Percentiles rank a stretch among this genome's conserved stretches.
Conservation (phyloP, 2,329 filamentous ascomycete species). For the Xylariaceae sp. region DNA sequence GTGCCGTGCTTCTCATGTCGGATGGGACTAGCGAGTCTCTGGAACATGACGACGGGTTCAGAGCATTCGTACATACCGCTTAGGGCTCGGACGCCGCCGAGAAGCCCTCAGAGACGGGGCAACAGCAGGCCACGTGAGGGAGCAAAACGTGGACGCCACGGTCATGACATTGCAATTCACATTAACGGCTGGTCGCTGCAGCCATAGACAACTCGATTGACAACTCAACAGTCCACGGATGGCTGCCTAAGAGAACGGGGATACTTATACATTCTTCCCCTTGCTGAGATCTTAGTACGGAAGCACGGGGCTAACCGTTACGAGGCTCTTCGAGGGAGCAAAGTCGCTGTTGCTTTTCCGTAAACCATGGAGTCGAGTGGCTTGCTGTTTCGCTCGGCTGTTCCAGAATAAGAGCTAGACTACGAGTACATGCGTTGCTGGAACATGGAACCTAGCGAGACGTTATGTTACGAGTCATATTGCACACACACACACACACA, state of each 20-base stretch:
- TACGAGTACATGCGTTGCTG: not conserved
- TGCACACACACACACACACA: slow-evolving; percentile 1
- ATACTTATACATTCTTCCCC: not conserved
- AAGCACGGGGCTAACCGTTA: not conserved
- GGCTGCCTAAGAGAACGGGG: not conserved
- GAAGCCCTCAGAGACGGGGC: slow-evolving; percentile 2
- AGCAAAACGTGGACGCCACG: not conserved
- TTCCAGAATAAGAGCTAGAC: slow-evolving; percentile 2
- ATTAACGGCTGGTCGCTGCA: slow-evolving; percentile 5
- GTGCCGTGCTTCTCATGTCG: not conserved
- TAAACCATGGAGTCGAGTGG: not conserved
- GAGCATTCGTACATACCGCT: not conserved
- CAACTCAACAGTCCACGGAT: too few relatives aligned
- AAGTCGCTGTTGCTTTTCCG: slow-evolving; percentile 7
- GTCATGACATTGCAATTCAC: slow-evolving; percentile 1
- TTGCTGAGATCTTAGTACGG: not conserved
- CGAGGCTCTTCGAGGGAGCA: not conserved
- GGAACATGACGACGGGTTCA: not conserved
- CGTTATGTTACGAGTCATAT: slow-evolving; percentile 6
- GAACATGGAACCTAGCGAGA: not conserved
- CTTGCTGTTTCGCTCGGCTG: slow-evolving; percentile 1
- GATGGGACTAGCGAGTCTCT: not conserved
- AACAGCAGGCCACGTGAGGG: slow-evolving; percentile 2
- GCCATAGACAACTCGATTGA: not conserved
- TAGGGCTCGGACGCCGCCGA: not conserved